Evolutionary conservation across 2,329 filamentous ascomycete genomes (phyloP).

Genomic region (Pseudogymnoascus sp.): DNA sequence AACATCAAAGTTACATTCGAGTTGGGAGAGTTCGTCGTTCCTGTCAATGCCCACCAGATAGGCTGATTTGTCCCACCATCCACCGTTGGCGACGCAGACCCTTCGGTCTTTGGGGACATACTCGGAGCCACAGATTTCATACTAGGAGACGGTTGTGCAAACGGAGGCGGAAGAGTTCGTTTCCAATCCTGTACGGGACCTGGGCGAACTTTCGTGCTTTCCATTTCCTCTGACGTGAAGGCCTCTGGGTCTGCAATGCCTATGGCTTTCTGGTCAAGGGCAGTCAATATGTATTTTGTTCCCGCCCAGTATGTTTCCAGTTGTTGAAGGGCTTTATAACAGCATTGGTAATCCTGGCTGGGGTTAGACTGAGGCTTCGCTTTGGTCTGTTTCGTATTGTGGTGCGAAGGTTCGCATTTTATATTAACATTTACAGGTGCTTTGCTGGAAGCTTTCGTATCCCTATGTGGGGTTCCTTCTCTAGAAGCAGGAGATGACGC

Average conservation of each 20-base stretch:
- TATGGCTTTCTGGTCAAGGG: constrained; percentile 80
- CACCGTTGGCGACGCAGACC: constrained; percentile 40
- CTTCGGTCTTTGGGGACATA: constrained; percentile 38
- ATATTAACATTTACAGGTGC: constrained; percentile 17
- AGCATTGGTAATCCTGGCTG: constrained; percentile 58
- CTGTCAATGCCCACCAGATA: constrained; percentile 83
- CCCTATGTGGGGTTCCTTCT: constrained; percentile 32
- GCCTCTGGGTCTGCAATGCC: constrained; percentile 71
- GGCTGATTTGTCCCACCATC: constrained; percentile 39
- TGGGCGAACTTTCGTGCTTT: constrained; percentile 54
- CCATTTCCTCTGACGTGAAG: constrained; percentile 67
- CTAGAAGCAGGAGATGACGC: constrained; percentile 59
- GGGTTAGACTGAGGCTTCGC: constrained; percentile 3
- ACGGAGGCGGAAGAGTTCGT: constrained; percentile 19
- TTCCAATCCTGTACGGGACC: constrained; percentile 32
- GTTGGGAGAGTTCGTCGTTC: constrained; percentile 77
- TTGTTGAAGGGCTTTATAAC: constrained; percentile 75
- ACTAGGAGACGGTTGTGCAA: constrained; percentile 18
- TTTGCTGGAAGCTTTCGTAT: constrained; percentile 10
- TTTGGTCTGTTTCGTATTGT: constrained; percentile 22
- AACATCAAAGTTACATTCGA: constrained; percentile 80
- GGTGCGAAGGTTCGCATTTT: constrained; percentile 21
- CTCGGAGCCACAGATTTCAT: constrained; percentile 28
- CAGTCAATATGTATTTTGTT: constrained; percentile 78
- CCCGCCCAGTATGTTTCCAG: constrained; percentile 83